Conservation (phyloP, 352 stramenopile species). For the Aphanomyces astaci region DNA sequence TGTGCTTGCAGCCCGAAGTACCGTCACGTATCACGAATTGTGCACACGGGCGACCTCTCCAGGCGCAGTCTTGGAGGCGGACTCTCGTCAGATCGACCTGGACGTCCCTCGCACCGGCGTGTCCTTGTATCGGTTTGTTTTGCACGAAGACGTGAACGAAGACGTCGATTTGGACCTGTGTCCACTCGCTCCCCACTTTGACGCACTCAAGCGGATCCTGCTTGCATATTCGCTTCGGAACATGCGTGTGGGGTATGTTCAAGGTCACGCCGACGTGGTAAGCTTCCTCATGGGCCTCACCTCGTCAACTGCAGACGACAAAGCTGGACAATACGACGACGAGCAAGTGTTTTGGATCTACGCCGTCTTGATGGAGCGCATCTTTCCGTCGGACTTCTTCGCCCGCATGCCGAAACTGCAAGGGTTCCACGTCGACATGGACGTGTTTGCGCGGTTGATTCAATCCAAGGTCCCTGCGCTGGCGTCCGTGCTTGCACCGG, state of each 20-base stretch:
- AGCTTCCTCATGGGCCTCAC: constrained; percentile 47
- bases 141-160: constrained; percentile 21
- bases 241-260: constrained; percentile 60
- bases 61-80: constrained; percentile 37
- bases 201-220: constrained; percentile 44
- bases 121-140: constrained; percentile 49
- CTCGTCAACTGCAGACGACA: constrained; percentile 29
- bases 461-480: constrained; percentile 43
- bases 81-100: constrained; percentile 57
- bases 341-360: constrained; percentile 71
- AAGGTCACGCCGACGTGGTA: constrained; percentile 61
- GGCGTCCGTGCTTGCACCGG: constrained; percentile 31
- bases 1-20: constrained; percentile 18
- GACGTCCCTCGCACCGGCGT: constrained; percentile 49
- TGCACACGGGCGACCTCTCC: background rate
- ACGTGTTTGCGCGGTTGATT: constrained; percentile 49
- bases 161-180: background rate
- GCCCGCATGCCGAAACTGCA: constrained; percentile 54
- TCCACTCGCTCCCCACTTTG: constrained; percentile 1
- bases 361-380: constrained; percentile 52
- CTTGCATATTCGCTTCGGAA: constrained; percentile 52
- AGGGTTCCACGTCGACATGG: constrained; percentile 62
- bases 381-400: constrained; percentile 72
- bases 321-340: constrained; percentile 33
- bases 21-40: constrained; percentile 8